These are phyloP conservation scores for Zymoseptoria crescenta DNA, from an alignment of 2,329 filamentous ascomycete genomes.

Conservation along the genomic window DNA sequence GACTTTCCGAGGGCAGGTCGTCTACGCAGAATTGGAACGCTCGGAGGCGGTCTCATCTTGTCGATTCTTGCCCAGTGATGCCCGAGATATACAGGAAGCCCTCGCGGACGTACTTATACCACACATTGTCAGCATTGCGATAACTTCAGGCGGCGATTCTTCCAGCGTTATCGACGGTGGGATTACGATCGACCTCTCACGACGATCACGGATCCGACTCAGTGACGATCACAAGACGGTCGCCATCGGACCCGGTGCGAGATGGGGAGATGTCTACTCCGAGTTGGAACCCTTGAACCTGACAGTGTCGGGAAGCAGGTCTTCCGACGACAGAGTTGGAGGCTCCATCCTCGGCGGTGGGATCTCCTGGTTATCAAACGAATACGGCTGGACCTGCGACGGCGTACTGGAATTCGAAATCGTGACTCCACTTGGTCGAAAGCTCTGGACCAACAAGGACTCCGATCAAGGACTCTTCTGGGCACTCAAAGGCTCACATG, in stretches of 20 bases:
- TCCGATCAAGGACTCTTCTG: slow-evolving; percentile 22
- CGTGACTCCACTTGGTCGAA: slow-evolving; percentile 18
- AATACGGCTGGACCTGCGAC: slow-evolving; percentile 43
- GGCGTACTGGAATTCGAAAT: slow-evolving; percentile 18
- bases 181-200: slow-evolving; percentile 22
- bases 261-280: slow-evolving; percentile 39
- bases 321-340: slow-evolving; percentile 37
- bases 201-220: slow-evolving; percentile 13
- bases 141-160: slow-evolving; percentile 23
- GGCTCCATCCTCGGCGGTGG: slow-evolving; percentile 42
- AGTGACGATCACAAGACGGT: slow-evolving; percentile 14
- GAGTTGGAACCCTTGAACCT: slow-evolving; percentile 34
- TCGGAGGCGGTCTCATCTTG: slow-evolving; percentile 7
- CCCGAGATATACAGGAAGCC: slow-evolving; percentile 13
- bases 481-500: slow-evolving; percentile 20
- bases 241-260: slow-evolving; percentile 37
- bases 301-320: slow-evolving; percentile 39
- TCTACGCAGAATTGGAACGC: slow-evolving; percentile 4
- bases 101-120: slow-evolving; percentile 14
- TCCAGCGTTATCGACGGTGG: slow-evolving; percentile 16
- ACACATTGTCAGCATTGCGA: slow-evolving; percentile 17
- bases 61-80: slow-evolving; percentile 11
- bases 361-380: slow-evolving; percentile 41
- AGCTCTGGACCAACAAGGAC: slow-evolving; percentile 13
- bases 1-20: slow-evolving; percentile 8